Evolutionary conservation across 805 yeast genomes (phyloP).

Genomic region (Saccharomycopsis sp.): DNA sequence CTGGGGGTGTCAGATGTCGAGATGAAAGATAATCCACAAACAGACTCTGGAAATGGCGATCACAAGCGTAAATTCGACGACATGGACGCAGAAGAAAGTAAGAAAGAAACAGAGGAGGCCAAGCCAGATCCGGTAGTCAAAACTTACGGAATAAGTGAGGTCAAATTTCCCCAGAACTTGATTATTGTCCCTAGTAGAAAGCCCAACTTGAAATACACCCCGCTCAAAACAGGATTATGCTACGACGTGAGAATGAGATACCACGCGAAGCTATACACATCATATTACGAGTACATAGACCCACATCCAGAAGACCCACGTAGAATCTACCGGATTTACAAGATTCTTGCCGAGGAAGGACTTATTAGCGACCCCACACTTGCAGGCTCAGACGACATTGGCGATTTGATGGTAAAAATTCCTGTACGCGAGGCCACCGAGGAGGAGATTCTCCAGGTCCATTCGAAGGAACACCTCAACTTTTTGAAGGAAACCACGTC

Average conservation of each 20-base stretch:
- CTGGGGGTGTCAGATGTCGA: no score
- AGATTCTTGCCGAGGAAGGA: constrained; percentile 91
- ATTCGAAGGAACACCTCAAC: constrained; percentile 70
- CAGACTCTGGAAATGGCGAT: no score
- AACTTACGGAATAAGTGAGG: constrained; percentile 20
- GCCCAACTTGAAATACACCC: constrained; percentile 38
- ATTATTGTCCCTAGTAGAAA: constrained; percentile 16
- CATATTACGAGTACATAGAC: constrained; percentile 88
- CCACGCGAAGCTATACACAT: constrained; percentile 89
- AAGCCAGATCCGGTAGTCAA: constrained; percentile 15
- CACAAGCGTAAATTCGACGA: background rate
- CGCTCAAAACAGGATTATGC: constrained; percentile 85
- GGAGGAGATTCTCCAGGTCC: constrained; percentile 84
- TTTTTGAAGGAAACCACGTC: constrained; percentile 68
- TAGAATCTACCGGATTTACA: constrained; percentile 88
- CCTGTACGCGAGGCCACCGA: constrained; percentile 85
- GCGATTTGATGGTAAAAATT: constrained; percentile 79
- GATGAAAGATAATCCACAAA: background rate
- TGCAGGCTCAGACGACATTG: constrained; percentile 66
- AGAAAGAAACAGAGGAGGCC: background rate
- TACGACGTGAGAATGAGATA: constrained; percentile 97
- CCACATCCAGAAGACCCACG: constrained; percentile 99
- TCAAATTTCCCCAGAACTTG: constrained; percentile 19
- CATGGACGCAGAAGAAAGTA: background rate
- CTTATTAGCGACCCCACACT: constrained; percentile 72